Evolutionary conservation across 176 grass and related monocot species (phyloP).

Genomic region (Pontederia paniculata): DNA sequence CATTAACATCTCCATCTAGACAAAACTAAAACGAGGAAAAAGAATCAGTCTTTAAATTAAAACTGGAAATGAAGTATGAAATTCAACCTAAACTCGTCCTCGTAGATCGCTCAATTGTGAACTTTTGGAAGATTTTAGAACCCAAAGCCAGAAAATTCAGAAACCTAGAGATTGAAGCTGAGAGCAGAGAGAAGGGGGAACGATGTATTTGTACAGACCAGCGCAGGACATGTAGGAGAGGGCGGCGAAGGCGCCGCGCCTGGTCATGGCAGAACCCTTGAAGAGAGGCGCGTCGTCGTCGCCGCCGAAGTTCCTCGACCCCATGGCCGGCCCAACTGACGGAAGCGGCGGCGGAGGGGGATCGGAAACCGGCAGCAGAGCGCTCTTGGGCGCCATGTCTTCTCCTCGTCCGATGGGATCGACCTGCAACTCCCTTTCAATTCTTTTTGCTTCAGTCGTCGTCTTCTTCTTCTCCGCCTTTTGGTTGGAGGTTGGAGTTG

Average conservation of each 20-base stretch:
- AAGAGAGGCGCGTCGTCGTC: slow-evolving; percentile 42
- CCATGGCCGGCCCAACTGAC: slow-evolving; percentile 27
- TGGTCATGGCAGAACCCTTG: slow-evolving; percentile 83
- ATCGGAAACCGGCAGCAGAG: slow-evolving; percentile 32
- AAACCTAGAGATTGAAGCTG: not conserved
- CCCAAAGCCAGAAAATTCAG: not conserved
- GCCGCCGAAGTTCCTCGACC: slow-evolving; percentile 17
- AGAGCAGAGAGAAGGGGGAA: not conserved
- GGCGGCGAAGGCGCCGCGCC: slow-evolving; percentile 58
- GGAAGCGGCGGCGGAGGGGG: slow-evolving; percentile 19
- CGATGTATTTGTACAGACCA: slow-evolving; percentile 37
- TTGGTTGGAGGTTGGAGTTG: too few relatives aligned
- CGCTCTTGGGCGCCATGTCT: slow-evolving; percentile 12
- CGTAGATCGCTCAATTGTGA: not conserved
- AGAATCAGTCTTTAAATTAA: too few relatives aligned
- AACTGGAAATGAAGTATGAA: too few relatives aligned
- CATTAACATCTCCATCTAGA: too few relatives aligned
- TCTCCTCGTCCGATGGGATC: not conserved
- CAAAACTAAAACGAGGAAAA: too few relatives aligned
- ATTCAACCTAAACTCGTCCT: too few relatives aligned
- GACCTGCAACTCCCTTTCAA: too few relatives aligned
- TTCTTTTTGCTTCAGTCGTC: too few relatives aligned
- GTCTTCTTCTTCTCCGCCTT: too few relatives aligned
- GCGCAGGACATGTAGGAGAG: slow-evolving; percentile 96
- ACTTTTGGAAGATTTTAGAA: not conserved